Conservation (phyloP, 2,329 filamentous ascomycete genomes). For the Aspergillus fumigatus region DNA sequence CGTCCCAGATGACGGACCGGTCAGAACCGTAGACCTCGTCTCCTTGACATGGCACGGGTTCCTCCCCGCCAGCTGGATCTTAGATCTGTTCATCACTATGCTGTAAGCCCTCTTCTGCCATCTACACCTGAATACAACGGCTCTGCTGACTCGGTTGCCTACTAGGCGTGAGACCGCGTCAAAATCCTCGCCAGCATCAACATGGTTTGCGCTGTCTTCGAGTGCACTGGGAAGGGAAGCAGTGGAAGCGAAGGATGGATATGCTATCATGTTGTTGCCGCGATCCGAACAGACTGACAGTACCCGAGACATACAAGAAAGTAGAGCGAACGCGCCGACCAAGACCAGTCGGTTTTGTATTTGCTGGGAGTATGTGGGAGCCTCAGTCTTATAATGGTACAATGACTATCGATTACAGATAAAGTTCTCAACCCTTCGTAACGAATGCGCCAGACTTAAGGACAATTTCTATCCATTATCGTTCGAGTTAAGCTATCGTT, state of each 20-base stretch:
- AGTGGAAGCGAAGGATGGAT: constrained; percentile 39
- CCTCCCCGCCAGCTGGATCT: constrained; percentile 38
- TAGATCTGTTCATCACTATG: constrained; percentile 30
- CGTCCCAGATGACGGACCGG: constrained; percentile 29
- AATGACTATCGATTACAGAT: not conserved
- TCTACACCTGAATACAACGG: not conserved
- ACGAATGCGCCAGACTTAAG: not conserved
- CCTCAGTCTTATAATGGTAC: constrained; percentile 10
- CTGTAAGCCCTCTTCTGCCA: constrained; percentile 28
- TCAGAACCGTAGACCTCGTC: constrained; percentile 25
- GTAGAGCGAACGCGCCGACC: constrained; percentile 1
- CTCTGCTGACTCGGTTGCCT: constrained; percentile 9
- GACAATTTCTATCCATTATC: not conserved
- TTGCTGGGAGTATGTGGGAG: constrained; percentile 39
- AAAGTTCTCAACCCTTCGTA: not conserved
- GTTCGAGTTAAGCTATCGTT: not conserved
- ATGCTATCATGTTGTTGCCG: constrained; percentile 28
- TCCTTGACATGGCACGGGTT: constrained; percentile 42
- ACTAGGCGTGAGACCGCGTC: constrained; percentile 15
- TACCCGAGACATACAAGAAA: not conserved
- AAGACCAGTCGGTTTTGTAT: constrained; percentile 19
- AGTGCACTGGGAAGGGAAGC: constrained; percentile 31
- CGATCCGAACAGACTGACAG: not conserved
- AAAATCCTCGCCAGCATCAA: constrained; percentile 3
- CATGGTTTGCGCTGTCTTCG: constrained; percentile 35